Evolutionary conservation across 129 eudicot genomes (phyloP).

Genomic region (Erigeron canadensis): DNA sequence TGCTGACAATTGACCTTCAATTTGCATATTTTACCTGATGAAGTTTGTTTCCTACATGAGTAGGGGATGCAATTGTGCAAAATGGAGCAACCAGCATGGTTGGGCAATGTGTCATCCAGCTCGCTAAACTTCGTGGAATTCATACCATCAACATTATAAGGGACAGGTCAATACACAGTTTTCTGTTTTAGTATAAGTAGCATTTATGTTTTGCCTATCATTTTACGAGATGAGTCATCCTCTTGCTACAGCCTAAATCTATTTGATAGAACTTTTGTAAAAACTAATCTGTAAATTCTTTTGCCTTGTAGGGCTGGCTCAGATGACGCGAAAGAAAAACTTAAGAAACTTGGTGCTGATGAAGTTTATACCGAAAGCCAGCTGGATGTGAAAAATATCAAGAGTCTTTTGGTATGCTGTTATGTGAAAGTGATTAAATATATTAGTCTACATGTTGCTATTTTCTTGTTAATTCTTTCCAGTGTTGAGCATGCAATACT

Average conservation of each 20-base stretch:
- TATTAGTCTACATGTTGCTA: background rate
- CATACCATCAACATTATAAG: constrained; percentile 76
- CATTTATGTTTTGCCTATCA: background rate
- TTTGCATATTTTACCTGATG: constrained; percentile 19
- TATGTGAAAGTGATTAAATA: background rate
- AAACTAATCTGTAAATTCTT: constrained; percentile 10
- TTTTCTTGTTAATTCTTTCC: background rate
- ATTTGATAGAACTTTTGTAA: constrained; percentile 7
- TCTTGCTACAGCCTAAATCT: background rate
- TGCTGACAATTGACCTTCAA: background rate
- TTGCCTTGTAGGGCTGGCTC: constrained; percentile 65
- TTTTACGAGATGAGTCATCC: background rate
- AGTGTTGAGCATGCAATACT: background rate
- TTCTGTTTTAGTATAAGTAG: background rate
- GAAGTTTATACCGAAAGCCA: constrained; percentile 84
- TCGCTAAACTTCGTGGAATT: constrained; percentile 72
- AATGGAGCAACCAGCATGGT: constrained; percentile 98
- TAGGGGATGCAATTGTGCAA: constrained; percentile 94
- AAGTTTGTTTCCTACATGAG: constrained; percentile 9
- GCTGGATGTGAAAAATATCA: constrained; percentile 70
- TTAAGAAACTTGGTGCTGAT: constrained; percentile 83
- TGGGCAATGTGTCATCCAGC: constrained; percentile 96
- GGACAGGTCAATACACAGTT: constrained; percentile 60
- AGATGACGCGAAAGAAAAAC: constrained; percentile 78
- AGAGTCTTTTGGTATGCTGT: constrained; percentile 64